Conservation (phyloP, 768 basidiomycete genomes). For the Auricularia heimuer region DNA sequence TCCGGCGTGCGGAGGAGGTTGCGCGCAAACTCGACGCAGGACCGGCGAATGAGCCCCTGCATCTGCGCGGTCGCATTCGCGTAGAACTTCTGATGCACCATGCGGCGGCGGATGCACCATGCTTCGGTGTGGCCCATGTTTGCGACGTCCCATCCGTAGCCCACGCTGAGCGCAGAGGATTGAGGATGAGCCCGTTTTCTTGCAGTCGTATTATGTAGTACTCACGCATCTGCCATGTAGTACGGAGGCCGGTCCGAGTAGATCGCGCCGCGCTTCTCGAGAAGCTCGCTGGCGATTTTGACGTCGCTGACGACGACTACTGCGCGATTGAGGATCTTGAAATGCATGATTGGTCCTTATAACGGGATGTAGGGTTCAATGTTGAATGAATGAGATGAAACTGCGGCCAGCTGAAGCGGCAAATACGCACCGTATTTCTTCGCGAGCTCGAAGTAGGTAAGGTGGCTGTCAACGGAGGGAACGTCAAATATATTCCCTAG, state of each 20-base stretch:
- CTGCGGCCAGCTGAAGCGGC: not conserved
- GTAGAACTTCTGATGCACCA: not conserved
- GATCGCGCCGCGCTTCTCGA: slow-evolving; percentile 4
- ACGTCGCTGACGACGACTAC: not conserved
- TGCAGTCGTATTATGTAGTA: too few relatives aligned
- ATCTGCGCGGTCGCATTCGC: not conserved
- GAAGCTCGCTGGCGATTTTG: not conserved
- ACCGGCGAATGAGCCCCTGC: too few relatives aligned
- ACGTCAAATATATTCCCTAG: too few relatives aligned
- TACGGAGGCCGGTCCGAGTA: not conserved
- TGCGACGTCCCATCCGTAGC: too few relatives aligned
- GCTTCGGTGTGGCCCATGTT: too few relatives aligned
- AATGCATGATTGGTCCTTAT: not conserved
- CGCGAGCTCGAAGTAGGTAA: too few relatives aligned
- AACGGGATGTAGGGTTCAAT: too few relatives aligned
- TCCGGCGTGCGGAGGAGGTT: slow-evolving; percentile 14
- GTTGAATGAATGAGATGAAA: not conserved
- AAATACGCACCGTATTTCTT: not conserved
- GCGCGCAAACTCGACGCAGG: too few relatives aligned
- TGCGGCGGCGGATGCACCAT: too few relatives aligned
- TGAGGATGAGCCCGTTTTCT: too few relatives aligned
- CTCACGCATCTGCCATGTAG: not conserved
- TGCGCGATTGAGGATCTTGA: not conserved
- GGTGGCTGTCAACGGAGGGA: too few relatives aligned
- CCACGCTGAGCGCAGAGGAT: too few relatives aligned